Evolutionary conservation across 495 filamentous ascomycete species (phyloP).

Genomic region (Amphirosellinia nigrospora): DNA sequence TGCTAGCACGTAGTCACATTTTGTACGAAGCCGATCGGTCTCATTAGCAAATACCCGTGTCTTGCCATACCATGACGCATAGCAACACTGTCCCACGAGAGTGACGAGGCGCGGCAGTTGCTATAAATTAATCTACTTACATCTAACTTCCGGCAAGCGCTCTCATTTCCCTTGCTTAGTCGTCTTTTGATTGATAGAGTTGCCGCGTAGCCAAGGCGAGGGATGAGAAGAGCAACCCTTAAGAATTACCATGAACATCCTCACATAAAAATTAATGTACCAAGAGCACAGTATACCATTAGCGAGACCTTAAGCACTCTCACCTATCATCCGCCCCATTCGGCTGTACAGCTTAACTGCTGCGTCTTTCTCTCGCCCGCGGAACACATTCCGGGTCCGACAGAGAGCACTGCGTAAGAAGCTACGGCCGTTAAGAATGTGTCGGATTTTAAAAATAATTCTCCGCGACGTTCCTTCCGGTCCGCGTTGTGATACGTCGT

Average conservation of each 20-base stretch:
- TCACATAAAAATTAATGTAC: background rate
- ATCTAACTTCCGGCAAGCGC: background rate
- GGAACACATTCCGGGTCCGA: background rate
- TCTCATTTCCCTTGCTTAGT: background rate
- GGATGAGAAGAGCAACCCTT: background rate
- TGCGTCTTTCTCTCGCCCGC: background rate
- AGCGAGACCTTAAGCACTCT: slow-evolving; percentile 15
- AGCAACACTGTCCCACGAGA: slow-evolving; percentile 18
- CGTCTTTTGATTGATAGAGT: background rate
- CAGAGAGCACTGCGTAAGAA: background rate
- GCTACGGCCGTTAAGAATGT: background rate
- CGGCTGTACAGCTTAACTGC: slow-evolving; percentile 1
- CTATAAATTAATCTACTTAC: background rate
- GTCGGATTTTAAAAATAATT: slow-evolving; percentile 7
- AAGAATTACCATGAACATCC: background rate
- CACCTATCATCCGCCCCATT: slow-evolving; percentile 17
- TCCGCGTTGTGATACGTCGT: slow-evolving; percentile 18
- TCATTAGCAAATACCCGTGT: slow-evolving; percentile 5
- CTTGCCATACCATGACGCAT: background rate
- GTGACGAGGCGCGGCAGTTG: slow-evolving; percentile 2
- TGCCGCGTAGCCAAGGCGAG: background rate
- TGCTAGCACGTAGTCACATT: background rate
- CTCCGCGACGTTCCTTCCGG: slow-evolving; percentile 20
- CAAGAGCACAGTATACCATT: background rate
- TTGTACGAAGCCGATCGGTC: slow-evolving; percentile 3